A percentile compares a stretch with the other conserved stretches of the same genome.
Conservation (phyloP, 176 grass and related monocot genomes). For the Musa acuminata region DNA sequence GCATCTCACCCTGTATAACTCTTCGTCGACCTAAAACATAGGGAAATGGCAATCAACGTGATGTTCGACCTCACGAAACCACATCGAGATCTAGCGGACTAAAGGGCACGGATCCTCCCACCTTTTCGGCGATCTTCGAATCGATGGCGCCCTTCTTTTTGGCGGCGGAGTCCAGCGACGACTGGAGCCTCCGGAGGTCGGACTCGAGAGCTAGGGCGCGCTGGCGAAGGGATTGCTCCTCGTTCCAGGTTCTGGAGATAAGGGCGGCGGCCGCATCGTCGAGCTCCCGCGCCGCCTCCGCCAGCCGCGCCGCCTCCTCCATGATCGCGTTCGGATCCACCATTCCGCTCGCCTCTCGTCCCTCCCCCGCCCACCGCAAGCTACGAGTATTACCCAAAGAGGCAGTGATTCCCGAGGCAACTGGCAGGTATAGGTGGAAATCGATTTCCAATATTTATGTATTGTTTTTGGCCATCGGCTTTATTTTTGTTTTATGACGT, state of each 20-base stretch:
- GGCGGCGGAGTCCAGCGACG: neutral
- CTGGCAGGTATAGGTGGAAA: no score
- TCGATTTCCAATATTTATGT: no score
- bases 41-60: neutral
- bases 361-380: no score
- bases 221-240: slow-evolving; percentile 74
- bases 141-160: slow-evolving; percentile 21
- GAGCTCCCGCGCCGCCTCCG: slow-evolving; percentile 74
- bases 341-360: slow-evolving; percentile 20
- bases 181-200: slow-evolving; percentile 54
- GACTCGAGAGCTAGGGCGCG: slow-evolving; percentile 48
- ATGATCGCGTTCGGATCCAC: slow-evolving; percentile 12
- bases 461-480: no score
- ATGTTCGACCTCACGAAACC: neutral
- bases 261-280: slow-evolving; percentile 67
- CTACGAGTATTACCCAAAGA: no score
- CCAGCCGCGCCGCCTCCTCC: slow-evolving; percentile 47
- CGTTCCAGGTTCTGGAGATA: slow-evolving; percentile 47
- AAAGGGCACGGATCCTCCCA: slow-evolving; percentile 4
- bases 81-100: neutral
- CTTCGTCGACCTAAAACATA: slow-evolving; percentile 70
- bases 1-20: slow-evolving; percentile 68
- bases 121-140: slow-evolving; percentile 47
- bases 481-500: no score
- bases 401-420: no score